Evolutionary conservation across 1,139 yeast species (phyloP).

Genomic region (Yamadazyma kanchanaburiensis): DNA sequence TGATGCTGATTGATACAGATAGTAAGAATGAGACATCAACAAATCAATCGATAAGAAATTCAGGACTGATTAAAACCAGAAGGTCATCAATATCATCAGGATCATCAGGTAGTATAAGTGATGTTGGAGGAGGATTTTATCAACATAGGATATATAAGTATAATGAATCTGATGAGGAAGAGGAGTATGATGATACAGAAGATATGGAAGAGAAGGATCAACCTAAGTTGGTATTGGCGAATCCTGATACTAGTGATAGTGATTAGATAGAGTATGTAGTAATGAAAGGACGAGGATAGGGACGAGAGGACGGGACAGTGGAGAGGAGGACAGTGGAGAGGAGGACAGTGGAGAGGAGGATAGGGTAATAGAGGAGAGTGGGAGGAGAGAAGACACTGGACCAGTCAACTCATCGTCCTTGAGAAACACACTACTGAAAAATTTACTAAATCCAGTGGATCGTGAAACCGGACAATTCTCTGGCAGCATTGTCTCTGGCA

Average conservation of each 20-base stretch:
- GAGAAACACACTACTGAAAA: no score
- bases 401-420: no score
- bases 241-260: constrained; percentile 50
- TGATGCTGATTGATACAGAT: constrained; percentile 4
- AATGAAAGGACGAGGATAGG: no score
- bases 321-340: no score
- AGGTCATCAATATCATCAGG: constrained; percentile 15
- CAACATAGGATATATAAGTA: constrained; percentile 43
- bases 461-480: no score
- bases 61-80: constrained; percentile 1
- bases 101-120: constrained; percentile 14
- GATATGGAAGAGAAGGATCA: constrained; percentile 23
- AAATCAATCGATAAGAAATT: constrained; percentile 21
- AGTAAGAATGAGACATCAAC: constrained; percentile 7
- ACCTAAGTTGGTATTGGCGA: constrained; percentile 60
- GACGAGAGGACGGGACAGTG: no score
- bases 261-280: no score
- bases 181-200: constrained; percentile 18
- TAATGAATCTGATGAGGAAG: constrained; percentile 10
- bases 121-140: constrained; percentile 33
- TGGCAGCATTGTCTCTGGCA: no score
- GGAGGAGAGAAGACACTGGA: no score
- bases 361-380: no score
- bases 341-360: no score
- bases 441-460: no score